Evolutionary conservation across 805 yeast genomes (phyloP).

Genomic region (Hermanozyma aechmeae): DNA sequence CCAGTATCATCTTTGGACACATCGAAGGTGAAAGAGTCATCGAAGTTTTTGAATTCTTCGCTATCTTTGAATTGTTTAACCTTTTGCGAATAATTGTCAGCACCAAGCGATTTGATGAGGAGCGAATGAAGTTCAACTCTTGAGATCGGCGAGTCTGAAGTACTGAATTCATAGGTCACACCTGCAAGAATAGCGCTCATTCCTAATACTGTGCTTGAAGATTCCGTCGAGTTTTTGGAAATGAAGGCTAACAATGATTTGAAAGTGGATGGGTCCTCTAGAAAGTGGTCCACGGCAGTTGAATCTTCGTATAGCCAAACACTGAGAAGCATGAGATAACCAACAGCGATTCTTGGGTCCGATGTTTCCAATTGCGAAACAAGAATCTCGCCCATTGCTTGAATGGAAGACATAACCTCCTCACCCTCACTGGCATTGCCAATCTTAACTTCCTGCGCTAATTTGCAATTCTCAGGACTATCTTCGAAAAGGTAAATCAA

Average conservation of each 20-base stretch:
- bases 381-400: conserved; percentile 68
- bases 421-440: conserved; percentile 60
- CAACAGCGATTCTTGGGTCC: conserved; percentile 71
- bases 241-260: conserved; percentile 62
- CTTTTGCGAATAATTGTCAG: conserved; percentile 67
- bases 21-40: conserved; percentile 14
- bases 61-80: conserved; percentile 64
- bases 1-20: conserved; percentile 68
- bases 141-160: conserved; percentile 50
- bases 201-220: conserved; percentile 54
- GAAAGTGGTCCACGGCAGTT: conserved; percentile 64
- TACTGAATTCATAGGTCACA: conserved; percentile 66
- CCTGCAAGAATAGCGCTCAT: conserved; percentile 67
- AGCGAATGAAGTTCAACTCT: conserved; percentile 53
- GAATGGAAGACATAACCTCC: conserved; percentile 61
- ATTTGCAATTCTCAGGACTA: conserved; percentile 36
- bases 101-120: conserved; percentile 65
- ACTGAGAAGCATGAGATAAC: conserved; percentile 66
- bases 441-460: conserved; percentile 38
- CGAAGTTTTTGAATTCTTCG: conserved; percentile 45
- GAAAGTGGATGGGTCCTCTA: conserved; percentile 56
- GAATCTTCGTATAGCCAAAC: conserved; percentile 74
- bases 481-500: conserved; percentile 55
- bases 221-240: conserved; percentile 37
- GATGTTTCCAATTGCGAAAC: conserved; percentile 48